These are phyloP conservation scores for Penicillium herquei DNA, from an alignment of 495 filamentous ascomycete species.

Conservation along the genomic window DNA sequence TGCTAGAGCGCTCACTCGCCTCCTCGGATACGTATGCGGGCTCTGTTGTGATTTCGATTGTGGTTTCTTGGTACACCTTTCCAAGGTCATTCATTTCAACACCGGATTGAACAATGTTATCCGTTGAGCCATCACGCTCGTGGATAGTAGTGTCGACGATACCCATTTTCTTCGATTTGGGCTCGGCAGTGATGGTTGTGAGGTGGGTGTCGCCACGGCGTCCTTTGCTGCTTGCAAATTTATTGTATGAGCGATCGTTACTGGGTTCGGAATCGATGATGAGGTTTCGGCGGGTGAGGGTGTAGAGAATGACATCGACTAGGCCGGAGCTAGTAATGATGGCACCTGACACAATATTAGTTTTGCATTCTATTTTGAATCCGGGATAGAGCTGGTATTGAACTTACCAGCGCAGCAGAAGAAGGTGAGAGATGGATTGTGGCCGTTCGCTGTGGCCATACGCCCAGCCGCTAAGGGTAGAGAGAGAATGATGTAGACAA, in stretches of 20 bases:
- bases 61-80: conserved; percentile 48
- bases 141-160: conserved; percentile 17
- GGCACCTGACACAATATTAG: conserved; percentile 34
- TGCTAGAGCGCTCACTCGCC: conserved; percentile 32
- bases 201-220: conserved; percentile 30
- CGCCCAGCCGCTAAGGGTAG: conserved; percentile 69
- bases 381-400: not conserved
- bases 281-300: conserved; percentile 57
- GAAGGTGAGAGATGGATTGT: conserved; percentile 52
- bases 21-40: conserved; percentile 33
- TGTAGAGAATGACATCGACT: conserved; percentile 71
- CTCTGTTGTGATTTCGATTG: conserved; percentile 44
- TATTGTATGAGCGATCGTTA: conserved; percentile 36
- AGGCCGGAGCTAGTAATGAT: conserved; percentile 73
- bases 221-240: conserved; percentile 33
- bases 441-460: conserved; percentile 61
- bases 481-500: conserved; percentile 71
- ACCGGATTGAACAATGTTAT: conserved; percentile 36
- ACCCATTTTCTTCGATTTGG: conserved; percentile 22
- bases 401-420: conserved; percentile 59
- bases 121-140: conserved; percentile 37
- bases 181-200: conserved; percentile 37
- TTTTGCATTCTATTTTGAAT: not conserved
- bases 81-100: conserved; percentile 38
- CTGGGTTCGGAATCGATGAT: conserved; percentile 46